These are phyloP conservation scores for Xylaria sp. DNA, from an alignment of 495 filamentous ascomycete genomes.

Conservation along the genomic window DNA sequence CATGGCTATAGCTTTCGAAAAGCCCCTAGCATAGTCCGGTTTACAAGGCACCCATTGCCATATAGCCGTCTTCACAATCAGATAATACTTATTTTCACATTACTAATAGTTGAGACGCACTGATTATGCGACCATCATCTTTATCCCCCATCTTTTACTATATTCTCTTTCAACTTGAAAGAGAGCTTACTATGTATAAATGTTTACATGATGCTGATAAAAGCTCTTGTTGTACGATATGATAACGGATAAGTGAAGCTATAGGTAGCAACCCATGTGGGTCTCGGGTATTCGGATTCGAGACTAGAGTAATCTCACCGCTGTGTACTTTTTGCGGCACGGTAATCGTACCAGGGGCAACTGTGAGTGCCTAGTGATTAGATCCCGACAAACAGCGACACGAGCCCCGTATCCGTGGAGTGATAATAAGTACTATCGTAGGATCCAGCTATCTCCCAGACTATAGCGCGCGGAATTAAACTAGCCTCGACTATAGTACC, in stretches of 20 bases:
- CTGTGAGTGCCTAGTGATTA: neutral
- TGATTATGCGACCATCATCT: neutral
- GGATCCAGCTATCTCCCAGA: no score
- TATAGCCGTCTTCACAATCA: neutral
- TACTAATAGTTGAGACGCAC: neutral
- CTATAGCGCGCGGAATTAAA: neutral
- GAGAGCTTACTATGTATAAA: neutral
- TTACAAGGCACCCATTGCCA: neutral
- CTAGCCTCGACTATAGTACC: neutral
- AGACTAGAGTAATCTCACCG: neutral
- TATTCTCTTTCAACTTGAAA: neutral
- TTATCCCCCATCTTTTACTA: neutral
- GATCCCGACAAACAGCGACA: neutral
- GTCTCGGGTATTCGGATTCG: slow-evolving; percentile 19
- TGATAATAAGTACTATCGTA: no score
- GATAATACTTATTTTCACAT: neutral
- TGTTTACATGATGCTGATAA: slow-evolving; percentile 5
- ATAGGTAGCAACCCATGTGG: neutral
- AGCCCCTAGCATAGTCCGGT: neutral
- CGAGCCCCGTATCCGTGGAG: neutral
- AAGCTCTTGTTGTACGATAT: no score
- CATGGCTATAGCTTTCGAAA: neutral
- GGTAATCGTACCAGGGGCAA: neutral
- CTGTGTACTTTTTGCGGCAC: neutral
- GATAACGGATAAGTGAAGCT: neutral